phyloP scores from a whole-genome alignment of 2,329 filamentous ascomycete species.

The Sporothrix dimorphospora region DNA sequence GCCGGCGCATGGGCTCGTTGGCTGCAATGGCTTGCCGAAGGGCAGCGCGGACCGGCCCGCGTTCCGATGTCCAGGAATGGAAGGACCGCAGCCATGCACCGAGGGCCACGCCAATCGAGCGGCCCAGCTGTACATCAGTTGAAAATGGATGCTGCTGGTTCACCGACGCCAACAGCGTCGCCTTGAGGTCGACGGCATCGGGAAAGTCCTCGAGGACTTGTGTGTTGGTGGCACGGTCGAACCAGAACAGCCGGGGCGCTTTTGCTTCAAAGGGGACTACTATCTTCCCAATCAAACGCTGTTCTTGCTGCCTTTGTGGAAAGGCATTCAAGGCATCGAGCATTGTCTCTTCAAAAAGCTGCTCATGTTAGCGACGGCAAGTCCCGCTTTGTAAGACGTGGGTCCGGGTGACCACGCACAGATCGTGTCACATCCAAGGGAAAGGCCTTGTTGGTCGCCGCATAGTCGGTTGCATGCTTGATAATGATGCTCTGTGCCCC shows the following conservation, averaged over 20 bases:
- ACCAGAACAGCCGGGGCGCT: constrained; percentile 37
- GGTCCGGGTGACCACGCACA: constrained; percentile 36
- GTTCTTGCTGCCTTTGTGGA: neutral
- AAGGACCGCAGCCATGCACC: constrained; percentile 2
- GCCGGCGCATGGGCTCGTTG: constrained; percentile 42
- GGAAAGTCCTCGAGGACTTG: constrained; percentile 46
- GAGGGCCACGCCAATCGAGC: neutral
- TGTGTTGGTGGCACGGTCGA: constrained; percentile 40
- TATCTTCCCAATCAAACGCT: no score
- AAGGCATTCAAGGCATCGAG: neutral
- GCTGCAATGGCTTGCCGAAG: constrained; percentile 34
- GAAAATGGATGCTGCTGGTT: constrained; percentile 22
- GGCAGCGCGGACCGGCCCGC: neutral
- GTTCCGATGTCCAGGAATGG: constrained; percentile 5
- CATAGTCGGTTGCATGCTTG: constrained; percentile 44
- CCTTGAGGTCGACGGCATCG: constrained; percentile 42
- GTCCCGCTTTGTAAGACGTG: neutral
- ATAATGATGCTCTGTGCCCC: constrained; percentile 41
- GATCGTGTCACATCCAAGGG: constrained; percentile 43
- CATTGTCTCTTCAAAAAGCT: constrained; percentile 3
- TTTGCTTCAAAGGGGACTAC: constrained; percentile 1
- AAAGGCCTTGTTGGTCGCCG: constrained; percentile 43
- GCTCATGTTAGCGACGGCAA: neutral
- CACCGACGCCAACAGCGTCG: constrained; percentile 38
- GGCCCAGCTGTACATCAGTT: neutral